Evolutionary conservation across 176 grass and related monocot species (phyloP), one percentile per base, ranked within the genome.

Genomic region (Neostapfia colusana): DNA sequence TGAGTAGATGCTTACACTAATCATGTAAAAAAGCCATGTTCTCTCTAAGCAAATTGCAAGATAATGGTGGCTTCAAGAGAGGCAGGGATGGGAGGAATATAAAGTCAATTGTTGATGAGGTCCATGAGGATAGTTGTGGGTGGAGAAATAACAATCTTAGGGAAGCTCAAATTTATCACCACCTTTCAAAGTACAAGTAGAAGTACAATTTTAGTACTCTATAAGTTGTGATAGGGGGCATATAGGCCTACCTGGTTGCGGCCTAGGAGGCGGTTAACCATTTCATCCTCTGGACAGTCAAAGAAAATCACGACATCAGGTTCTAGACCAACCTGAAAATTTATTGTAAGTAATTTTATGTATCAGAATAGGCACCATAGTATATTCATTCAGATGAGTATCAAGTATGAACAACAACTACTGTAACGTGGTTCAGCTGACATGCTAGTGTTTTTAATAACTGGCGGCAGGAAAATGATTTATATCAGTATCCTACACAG

Each of bases 281-380:
- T 99, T 87, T 92, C 85, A 75, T 95, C 91, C 81, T 89, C 87
- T 16, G 89, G 89, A 63, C 91, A 95, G 69, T 90, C 89, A 78
- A 99, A 95, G 87, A 92, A 95, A 64, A 99, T 27, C 27, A 95
- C 89, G 80, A 95, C 83, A 60, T 99, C 85, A 75, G 95, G 91
- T 86, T 99, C 95, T 65, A 80, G 69, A 78, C 95, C 95, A 77
- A 88, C 67, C 95, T 99, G 84, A 79, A 85, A 69, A 41, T 69
- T 83, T 48, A 51, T 50, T 8, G 79, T 25, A 39, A 69, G 16
- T 34, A 70, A 79, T 73, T 31, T 38, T 15, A 54, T 40, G 0
- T 72, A 50, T 70, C 12, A 79, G 58, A 90, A 74, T n/a, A 59
- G 2, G 21, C 13, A 67, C 3, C 12, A 78, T 61, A 68, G 61